These are phyloP conservation scores for Cymbidium sinense DNA, from an alignment of 106 monocot species.

Conservation along the genomic window DNA sequence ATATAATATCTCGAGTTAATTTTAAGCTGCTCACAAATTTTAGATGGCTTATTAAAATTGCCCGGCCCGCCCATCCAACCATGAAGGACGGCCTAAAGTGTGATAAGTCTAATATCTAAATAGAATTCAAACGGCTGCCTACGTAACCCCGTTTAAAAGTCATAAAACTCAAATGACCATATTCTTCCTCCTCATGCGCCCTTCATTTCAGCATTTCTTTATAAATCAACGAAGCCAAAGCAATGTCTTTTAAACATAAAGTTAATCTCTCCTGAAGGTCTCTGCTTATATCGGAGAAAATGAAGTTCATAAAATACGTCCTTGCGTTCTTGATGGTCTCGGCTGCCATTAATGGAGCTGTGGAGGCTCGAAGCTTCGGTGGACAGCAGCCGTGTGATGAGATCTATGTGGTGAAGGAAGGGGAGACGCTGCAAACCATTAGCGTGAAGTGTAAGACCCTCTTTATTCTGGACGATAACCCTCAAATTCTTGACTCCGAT, in stretches of 20 bases:
- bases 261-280: background rate
- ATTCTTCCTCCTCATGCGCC: background rate
- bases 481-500: constrained; percentile 23
- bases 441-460: constrained; percentile 20
- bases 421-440: constrained; percentile 31
- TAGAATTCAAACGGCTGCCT: constrained; percentile 1
- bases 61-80: too few relatives aligned
- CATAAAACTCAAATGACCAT: too few relatives aligned
- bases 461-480: constrained; percentile 21
- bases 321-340: background rate
- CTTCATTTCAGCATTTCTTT: background rate
- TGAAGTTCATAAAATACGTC: background rate
- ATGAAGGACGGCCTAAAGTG: too few relatives aligned
- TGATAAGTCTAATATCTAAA: background rate
- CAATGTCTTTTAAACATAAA: too few relatives aligned
- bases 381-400: constrained; percentile 10
- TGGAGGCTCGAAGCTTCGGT: background rate
- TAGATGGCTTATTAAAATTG: too few relatives aligned
- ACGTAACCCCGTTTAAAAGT: background rate
- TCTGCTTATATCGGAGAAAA: background rate
- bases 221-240: background rate
- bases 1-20: too few relatives aligned
- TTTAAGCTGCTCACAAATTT: too few relatives aligned
- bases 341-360: background rate
- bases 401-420: constrained; percentile 23